phyloP scores from a whole-genome alignment of 2,329 filamentous ascomycete species.

The Xylariales sp. region DNA sequence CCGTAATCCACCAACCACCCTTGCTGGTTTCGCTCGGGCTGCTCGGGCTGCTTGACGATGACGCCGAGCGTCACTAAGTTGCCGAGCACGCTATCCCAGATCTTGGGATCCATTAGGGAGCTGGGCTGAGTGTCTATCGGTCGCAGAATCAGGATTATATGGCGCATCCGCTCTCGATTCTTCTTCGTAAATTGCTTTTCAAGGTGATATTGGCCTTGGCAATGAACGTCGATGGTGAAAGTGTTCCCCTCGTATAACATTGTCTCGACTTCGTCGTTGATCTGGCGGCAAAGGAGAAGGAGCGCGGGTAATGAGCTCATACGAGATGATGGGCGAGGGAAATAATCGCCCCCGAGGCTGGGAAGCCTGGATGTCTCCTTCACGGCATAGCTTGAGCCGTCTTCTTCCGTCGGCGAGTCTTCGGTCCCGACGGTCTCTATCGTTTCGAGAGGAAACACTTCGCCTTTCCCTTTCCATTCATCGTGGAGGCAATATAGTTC shows the following conservation, averaged over 20 bases:
- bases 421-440: slow-evolving; percentile 5
- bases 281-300: slow-evolving; percentile 29
- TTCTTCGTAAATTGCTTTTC: slow-evolving; percentile 18
- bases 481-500: background rate
- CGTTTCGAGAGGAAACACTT: background rate
- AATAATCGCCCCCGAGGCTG: background rate
- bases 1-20: slow-evolving; percentile 21
- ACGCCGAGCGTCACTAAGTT: slow-evolving; percentile 26
- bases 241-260: slow-evolving; percentile 28
- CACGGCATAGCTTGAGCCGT: background rate
- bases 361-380: background rate
- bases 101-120: slow-evolving; percentile 11
- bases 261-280: slow-evolving; percentile 25
- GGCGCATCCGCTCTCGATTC: slow-evolving; percentile 21
- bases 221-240: slow-evolving; percentile 19
- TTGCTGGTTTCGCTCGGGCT: background rate
- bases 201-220: slow-evolving; percentile 7
- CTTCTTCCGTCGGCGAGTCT: background rate
- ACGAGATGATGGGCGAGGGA: background rate
- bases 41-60: slow-evolving; percentile 23
- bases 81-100: slow-evolving; percentile 23
- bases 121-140: slow-evolving; percentile 1
- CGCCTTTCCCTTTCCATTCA: slow-evolving; percentile 14
- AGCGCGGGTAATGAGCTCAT: slow-evolving; percentile 24
- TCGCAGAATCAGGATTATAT: slow-evolving; percentile 20